phyloP scores from a whole-genome alignment of 2,329 filamentous ascomycete species.

The Botrytis porri region DNA sequence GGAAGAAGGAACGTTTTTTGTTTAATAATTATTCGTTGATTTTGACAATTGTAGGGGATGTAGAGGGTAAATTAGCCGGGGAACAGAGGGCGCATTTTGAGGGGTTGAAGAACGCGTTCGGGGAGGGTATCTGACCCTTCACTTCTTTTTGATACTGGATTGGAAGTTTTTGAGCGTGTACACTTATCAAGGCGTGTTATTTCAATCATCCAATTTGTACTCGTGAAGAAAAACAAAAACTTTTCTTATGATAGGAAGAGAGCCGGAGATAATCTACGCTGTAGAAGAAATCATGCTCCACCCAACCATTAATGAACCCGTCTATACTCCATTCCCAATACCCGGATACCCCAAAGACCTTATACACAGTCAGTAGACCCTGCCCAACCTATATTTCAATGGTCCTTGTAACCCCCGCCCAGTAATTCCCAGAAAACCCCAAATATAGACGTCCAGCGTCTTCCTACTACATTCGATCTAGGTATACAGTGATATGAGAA shows the following conservation, averaged over 20 bases:
- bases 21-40: conserved; percentile 96
- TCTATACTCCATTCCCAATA: conserved; percentile 1
- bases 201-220: not conserved
- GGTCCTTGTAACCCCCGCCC: not conserved
- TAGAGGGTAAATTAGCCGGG: conserved; percentile 65
- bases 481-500: conserved; percentile 47
- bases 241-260: conserved; percentile 9
- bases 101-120: conserved; percentile 57
- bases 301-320: not conserved
- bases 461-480: not conserved
- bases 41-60: conserved; percentile 84
- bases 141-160: not conserved
- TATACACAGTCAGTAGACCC: not conserved
- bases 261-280: not conserved
- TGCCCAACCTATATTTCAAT: not conserved
- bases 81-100: conserved; percentile 78
- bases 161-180: conserved; percentile 6
- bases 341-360: not conserved
- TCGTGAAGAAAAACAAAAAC: not conserved
- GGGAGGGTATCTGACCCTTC: conserved; percentile 41
- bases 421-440: conserved; percentile 33
- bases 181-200: not conserved
- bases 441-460: conserved; percentile 20
- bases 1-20: conserved; percentile 82
- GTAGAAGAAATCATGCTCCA: not conserved